These are phyloP conservation scores for Laguncularia racemosa DNA, from an alignment of 345 rosid genomes.

Conservation along the genomic window DNA sequence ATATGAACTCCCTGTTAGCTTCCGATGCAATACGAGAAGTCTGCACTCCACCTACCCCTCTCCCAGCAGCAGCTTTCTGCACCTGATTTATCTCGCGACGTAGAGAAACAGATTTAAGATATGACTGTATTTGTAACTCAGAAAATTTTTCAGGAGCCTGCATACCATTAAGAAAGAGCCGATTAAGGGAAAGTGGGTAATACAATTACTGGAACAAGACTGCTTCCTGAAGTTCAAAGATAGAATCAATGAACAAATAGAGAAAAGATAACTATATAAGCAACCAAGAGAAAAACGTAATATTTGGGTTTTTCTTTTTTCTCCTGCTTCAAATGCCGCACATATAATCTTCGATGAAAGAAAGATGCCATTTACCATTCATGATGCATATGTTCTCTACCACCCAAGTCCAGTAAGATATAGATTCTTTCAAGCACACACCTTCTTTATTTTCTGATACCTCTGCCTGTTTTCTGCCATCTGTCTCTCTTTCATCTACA, in stretches of 20 bases:
- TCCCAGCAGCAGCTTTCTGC: slow-evolving; percentile 85
- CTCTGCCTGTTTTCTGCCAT: slow-evolving; percentile 96
- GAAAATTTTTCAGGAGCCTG: slow-evolving; percentile 91
- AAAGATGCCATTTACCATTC: no score
- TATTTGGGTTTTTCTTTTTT: no score
- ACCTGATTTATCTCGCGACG: slow-evolving; percentile 94
- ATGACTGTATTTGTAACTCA: slow-evolving; percentile 88
- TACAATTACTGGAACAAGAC: no score
- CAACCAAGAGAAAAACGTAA: no score
- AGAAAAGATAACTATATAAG: no score
- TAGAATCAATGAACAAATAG: no score
- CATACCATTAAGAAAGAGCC: slow-evolving; percentile 13
- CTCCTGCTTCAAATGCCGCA: no score
- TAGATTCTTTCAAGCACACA: slow-evolving; percentile 16
- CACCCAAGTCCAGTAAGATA: neutral
- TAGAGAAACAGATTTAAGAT: slow-evolving; percentile 89
- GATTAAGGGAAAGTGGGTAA: neutral
- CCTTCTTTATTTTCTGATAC: slow-evolving; percentile 97
- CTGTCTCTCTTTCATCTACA: slow-evolving; percentile 89
- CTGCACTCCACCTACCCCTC: slow-evolving; percentile 74
- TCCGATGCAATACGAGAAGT: slow-evolving; percentile 93
- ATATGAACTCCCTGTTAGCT: slow-evolving; percentile 90
- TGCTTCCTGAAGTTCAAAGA: no score
- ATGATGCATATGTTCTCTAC: no score
- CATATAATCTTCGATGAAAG: no score